Base-by-base conservation (phyloP, 1,284 basidiomycete genomes). In the Pholiota adiposa region DNA sequence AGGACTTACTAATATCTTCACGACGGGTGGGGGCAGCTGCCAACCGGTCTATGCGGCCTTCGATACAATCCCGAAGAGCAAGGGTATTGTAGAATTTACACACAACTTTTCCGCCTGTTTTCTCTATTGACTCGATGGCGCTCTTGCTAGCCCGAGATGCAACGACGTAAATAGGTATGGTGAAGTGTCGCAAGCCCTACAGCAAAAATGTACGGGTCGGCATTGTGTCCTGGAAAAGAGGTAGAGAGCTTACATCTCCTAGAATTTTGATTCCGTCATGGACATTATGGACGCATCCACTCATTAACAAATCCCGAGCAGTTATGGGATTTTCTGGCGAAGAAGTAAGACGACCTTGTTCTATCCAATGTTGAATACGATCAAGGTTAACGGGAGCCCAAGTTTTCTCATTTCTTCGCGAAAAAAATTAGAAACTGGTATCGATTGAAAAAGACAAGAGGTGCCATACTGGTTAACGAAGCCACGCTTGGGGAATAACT, bases 61-160 rank as follows among this genome's bases (percentile, higher is more conserved):
- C 89, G 54, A 96, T 75, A 64, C 91, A 90, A 69, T 96, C 93
- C 40, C 88, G 83, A 51, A 99, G 80, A 0, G 92, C 89, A 51
- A 97, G 82, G 9, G 84, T 77, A 73, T 98, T 99, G 79, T 98
- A 97, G 74, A 95, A 98, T 68, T 94, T 90, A 77, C 95, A 96
- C 52, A 92, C 87, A 21, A 98, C 87, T 50, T 86, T 85, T 18
- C 97, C 97, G 16, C 96, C 94, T 3, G 82, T 83, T 9, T 78
- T 79, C 70, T 98, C 93, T 58, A 99, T 86, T 0, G 94, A 92
- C 52, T 85, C 75, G 54, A 98, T 95, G 1, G 97, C 96, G 51
- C 85, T 85, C 71, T 92, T 88, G 5, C 94, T 95, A 14, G 94
- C 97, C 60, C 93, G 84, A 3, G 95, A 94, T 31, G 96, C 86